Conservation (phyloP, 2,329 filamentous ascomycete genomes). For the Penicillium paneum region DNA sequence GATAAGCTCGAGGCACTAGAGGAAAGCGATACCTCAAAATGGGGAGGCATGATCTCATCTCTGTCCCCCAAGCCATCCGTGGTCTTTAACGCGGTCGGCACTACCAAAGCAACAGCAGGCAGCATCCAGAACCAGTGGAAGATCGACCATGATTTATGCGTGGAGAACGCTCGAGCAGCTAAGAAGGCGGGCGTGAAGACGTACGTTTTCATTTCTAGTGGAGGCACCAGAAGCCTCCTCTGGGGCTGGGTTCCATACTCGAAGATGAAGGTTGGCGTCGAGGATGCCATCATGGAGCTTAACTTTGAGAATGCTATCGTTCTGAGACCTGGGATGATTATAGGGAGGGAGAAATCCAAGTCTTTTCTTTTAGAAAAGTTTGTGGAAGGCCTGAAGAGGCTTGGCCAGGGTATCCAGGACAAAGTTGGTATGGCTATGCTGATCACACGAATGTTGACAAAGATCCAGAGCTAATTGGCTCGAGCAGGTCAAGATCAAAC, state of each 20-base stretch:
- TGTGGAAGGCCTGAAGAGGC: conserved; percentile 20
- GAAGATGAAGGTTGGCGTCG: conserved; percentile 39
- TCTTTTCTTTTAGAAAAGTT: conserved; percentile 21
- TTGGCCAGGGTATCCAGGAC: conserved; percentile 29
- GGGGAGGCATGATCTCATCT: conserved; percentile 25
- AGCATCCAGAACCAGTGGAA: conserved; percentile 36
- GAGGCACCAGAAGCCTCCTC: conserved; percentile 30
- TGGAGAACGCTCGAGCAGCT: conserved; percentile 36
- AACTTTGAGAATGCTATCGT: conserved; percentile 39
- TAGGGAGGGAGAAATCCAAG: conserved; percentile 28
- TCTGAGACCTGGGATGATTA: conserved; percentile 37
- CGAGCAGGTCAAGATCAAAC: conserved; percentile 27
- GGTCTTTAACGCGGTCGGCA: conserved; percentile 37
- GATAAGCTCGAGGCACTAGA: conserved; percentile 28
- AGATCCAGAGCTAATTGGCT: neutral
- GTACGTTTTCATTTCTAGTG: conserved; percentile 37
- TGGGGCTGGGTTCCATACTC: conserved; percentile 33
- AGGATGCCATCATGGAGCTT: conserved; percentile 35
- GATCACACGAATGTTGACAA: neutral
- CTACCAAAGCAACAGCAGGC: conserved; percentile 33
- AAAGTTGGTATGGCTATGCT: conserved; percentile 23
- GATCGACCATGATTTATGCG: conserved; percentile 38
- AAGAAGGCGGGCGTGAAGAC: conserved; percentile 36
- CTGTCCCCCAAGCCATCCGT: conserved; percentile 25
- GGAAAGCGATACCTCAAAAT: conserved; percentile 33